Evolutionary conservation across 2,329 filamentous ascomycete genomes (phyloP).

Genomic region (Penicillium aurantiogriseum): DNA sequence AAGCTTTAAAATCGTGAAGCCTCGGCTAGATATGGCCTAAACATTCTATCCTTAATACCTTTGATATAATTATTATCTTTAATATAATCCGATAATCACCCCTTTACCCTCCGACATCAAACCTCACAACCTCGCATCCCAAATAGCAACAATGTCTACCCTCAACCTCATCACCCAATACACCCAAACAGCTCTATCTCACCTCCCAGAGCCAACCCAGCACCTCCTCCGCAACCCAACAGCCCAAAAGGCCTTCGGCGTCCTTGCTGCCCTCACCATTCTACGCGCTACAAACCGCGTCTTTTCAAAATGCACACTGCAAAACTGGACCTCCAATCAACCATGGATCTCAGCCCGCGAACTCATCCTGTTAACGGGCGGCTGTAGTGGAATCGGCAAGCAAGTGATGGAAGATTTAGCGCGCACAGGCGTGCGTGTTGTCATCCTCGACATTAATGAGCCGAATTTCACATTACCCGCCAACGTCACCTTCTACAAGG

Average conservation of each 20-base stretch:
- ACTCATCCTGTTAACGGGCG: conserved; percentile 39
- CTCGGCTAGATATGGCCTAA: background rate
- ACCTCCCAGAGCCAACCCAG: conserved; percentile 31
- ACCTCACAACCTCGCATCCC: background rate
- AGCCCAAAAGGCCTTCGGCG: conserved; percentile 28
- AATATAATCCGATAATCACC: background rate
- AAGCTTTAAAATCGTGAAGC: background rate
- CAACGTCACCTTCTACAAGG: conserved; percentile 39
- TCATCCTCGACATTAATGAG: conserved; percentile 41
- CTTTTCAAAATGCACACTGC: conserved; percentile 29
- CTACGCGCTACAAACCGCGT: conserved; percentile 30
- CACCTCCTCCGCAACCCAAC: conserved; percentile 27
- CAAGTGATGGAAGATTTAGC: conserved; percentile 36
- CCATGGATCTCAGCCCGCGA: conserved; percentile 31
- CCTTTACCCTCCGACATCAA: background rate
- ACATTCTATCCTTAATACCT: background rate
- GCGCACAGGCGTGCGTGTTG: conserved; percentile 29
- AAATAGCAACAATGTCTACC: conserved; percentile 4
- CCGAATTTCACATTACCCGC: conserved; percentile 31
- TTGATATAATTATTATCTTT: background rate
- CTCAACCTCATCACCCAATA: conserved; percentile 28
- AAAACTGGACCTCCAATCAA: conserved; percentile 31
- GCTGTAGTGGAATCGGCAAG: conserved; percentile 41
- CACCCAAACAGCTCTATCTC: conserved; percentile 22
- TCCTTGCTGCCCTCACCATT: conserved; percentile 24